Conservation (phyloP, 192 early-diverging fungal genomes). For the Backusella mclennaniae region DNA sequence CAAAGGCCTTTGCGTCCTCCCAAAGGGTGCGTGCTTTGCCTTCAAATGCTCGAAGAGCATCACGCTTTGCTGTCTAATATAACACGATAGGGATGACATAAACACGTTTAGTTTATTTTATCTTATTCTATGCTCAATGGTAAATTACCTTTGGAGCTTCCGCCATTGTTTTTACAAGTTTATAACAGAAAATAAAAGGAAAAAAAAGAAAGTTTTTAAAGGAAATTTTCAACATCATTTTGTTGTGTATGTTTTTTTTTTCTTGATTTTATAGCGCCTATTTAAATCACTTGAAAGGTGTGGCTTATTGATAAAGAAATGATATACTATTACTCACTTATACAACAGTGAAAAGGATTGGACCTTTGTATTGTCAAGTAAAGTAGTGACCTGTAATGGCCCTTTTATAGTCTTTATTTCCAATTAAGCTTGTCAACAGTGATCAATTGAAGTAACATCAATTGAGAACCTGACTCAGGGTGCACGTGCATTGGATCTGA, state of each 20-base stretch:
- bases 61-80: constrained; percentile 71
- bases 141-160: constrained; percentile 25
- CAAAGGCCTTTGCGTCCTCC: constrained; percentile 76
- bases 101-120: background rate
- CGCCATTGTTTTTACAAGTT: background rate
- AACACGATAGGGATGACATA: background rate
- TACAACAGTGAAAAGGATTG: background rate
- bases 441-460: background rate
- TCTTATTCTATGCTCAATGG: background rate
- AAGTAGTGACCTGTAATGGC: background rate
- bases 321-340: background rate
- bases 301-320: background rate
- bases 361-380: background rate
- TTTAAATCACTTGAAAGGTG: background rate
- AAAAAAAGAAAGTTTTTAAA: background rate
- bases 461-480: background rate
- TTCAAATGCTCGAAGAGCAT: constrained; percentile 76
- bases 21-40: constrained; percentile 73
- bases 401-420: background rate
- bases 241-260: background rate
- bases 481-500: background rate
- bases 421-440: background rate
- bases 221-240: background rate
- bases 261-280: background rate
- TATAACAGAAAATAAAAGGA: background rate